phyloP scores from a whole-genome alignment of 2,329 filamentous ascomycete genomes.

The Plenodomus biglobosus region DNA sequence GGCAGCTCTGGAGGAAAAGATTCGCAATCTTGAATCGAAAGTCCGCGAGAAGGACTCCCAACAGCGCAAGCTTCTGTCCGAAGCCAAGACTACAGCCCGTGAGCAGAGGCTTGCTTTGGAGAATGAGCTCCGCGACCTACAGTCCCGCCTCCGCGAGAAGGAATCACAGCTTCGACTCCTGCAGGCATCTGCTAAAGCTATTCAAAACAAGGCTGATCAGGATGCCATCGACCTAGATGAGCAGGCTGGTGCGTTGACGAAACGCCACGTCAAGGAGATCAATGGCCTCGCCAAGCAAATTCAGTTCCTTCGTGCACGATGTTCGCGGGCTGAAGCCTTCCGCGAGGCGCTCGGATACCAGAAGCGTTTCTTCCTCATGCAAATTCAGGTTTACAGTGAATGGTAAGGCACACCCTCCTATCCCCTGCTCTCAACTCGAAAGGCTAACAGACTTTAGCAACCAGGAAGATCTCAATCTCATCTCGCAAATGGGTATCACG shows the following conservation, averaged over 20 bases:
- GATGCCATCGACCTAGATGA: constrained; percentile 39
- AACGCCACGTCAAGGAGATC: constrained; percentile 72
- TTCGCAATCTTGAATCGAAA: constrained; percentile 25
- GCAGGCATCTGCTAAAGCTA: constrained; percentile 33
- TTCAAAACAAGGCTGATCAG: constrained; percentile 33
- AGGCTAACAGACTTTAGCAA: constrained; percentile 63
- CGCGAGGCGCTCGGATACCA: constrained; percentile 79
- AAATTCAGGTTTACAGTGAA: constrained; percentile 80
- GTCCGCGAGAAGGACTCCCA: constrained; percentile 37
- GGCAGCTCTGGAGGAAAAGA: constrained; percentile 54
- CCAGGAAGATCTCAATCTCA: constrained; percentile 82
- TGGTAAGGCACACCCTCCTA: too few species aligned
- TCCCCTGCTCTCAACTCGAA: background rate
- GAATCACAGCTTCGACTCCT: constrained; percentile 28
- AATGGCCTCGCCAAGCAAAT: constrained; percentile 86
- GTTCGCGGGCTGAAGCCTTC: constrained; percentile 77
- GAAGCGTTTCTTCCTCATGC: constrained; percentile 78
- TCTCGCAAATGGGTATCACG: constrained; percentile 77
- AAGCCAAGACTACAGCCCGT: constrained; percentile 38
- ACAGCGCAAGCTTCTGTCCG: constrained; percentile 30
- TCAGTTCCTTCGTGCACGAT: constrained; percentile 81
- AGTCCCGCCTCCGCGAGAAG: constrained; percentile 28
- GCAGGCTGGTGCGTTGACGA: constrained; percentile 65
- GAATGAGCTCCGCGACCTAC: constrained; percentile 54
- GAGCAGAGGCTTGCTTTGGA: constrained; percentile 43